phyloP scores from a whole-genome alignment of 2,329 filamentous ascomycete species.

The Fusarium proliferatum region DNA sequence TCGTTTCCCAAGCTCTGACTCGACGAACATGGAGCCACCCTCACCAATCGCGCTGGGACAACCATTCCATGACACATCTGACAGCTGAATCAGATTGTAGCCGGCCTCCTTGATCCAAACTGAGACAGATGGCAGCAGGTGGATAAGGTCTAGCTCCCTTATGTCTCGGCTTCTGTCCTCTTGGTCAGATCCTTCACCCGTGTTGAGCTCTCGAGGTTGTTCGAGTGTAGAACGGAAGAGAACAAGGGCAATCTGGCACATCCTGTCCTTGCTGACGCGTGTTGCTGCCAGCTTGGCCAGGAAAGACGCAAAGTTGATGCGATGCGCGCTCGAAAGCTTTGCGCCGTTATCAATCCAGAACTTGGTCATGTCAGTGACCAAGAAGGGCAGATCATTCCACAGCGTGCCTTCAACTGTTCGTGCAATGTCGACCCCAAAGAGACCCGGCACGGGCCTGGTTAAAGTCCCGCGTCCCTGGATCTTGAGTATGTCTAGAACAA shows the following conservation, averaged over 20 bases:
- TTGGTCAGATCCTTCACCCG: not conserved
- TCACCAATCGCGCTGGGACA: not conserved
- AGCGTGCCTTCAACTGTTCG: not conserved
- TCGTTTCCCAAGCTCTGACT: not conserved
- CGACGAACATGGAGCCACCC: not conserved
- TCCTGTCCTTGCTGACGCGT: not conserved
- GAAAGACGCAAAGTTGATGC: not conserved
- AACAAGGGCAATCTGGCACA: not conserved
- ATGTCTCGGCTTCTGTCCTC: not conserved
- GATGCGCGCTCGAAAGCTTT: not conserved
- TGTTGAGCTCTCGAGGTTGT: not conserved
- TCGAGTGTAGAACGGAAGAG: not conserved
- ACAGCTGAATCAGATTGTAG: not conserved
- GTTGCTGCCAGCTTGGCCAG: not conserved
- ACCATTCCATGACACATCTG: not conserved
- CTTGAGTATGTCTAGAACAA: not conserved
- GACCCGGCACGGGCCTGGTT: not conserved
- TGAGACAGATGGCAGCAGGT: not conserved
- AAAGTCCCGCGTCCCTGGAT: not conserved
- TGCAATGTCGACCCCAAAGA: not conserved
- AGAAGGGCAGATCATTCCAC: not conserved
- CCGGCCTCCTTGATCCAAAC: not conserved
- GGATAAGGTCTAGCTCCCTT: not conserved
- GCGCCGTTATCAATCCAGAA: not conserved
- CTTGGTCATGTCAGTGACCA: not conserved